These are phyloP conservation scores for Aspergillus proliferans DNA, from an alignment of 2,329 filamentous ascomycete species.

Conservation along the genomic window DNA sequence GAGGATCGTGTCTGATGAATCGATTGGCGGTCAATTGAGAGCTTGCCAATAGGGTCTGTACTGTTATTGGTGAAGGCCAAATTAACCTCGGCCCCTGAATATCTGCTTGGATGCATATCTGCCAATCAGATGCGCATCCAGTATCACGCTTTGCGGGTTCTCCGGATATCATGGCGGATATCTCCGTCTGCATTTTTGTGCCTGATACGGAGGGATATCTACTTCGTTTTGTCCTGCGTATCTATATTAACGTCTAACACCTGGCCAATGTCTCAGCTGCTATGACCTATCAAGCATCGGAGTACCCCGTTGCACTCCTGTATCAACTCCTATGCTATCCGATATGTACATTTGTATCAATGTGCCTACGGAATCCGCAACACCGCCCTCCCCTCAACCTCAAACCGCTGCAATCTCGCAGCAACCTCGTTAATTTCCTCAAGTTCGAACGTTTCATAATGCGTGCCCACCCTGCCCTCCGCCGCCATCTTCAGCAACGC, in stretches of 20 bases:
- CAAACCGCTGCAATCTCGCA: conserved; percentile 17
- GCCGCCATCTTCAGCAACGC: conserved; percentile 32
- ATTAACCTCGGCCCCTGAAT: background rate
- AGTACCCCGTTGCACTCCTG: background rate
- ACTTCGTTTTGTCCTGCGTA: no score
- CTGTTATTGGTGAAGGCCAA: background rate
- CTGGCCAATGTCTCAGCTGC: background rate
- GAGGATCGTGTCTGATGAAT: background rate
- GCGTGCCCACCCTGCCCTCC: conserved; percentile 24
- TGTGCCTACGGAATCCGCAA: conserved; percentile 20
- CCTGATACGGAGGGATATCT: no score
- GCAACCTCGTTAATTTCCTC: conserved; percentile 18
- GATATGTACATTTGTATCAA: background rate
- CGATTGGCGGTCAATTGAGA: no score
- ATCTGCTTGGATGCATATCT: background rate
- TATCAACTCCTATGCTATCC: background rate
- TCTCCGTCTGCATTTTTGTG: background rate
- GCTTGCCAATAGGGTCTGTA: no score
- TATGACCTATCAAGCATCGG: background rate
- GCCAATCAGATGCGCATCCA: background rate
- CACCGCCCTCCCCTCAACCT: conserved; percentile 21
- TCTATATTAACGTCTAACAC: no score
- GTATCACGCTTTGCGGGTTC: background rate
- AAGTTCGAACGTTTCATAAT: conserved; percentile 19
- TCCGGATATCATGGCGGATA: background rate